Base-by-base conservation (phyloP, 805 yeast genomes). In the Groenewaldozyma salmanticensis region DNA sequence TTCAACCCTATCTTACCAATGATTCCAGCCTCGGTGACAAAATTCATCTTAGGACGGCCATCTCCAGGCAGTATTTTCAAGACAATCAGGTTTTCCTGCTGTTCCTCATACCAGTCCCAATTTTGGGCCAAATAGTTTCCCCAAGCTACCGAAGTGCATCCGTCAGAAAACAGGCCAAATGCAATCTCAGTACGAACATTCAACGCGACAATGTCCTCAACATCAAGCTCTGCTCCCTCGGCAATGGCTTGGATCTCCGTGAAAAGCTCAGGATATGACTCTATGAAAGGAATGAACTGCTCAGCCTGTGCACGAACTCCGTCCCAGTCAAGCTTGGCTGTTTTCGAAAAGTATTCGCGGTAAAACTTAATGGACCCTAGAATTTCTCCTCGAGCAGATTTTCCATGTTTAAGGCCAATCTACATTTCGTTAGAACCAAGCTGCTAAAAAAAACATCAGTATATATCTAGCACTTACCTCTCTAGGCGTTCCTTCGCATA, bases 101-200 rank as follows among this genome's bases (percentile, higher is more conserved):
- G 57, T 32, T 43, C 53, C 1, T 46, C 44, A 40, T 55, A 52
- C 71, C 71, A 66, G 47, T 66, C 71, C 71, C 71, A 66, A 45
- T 65, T 66, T 49, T 66, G 71, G 20, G 44, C 61, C 50, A 47
- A 54, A 51, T 46, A 48, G 32, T 31, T 48, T 47, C 31, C 58
- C 52, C 48, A 51, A 31, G 49, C 62, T 54, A 44, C 55, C 43
- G 49, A 60, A 1, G 70, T 65, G 42, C 71, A 66, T 1, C 71
- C 70, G 44, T 66, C 71, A 2, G 61, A 38, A 37, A 24, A 40
- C 17, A 51, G 46, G 7, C 57, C 56, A 40, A 59, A 61, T 22
- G 46, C 61, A 31, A 66, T 63, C 46, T 66, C 71, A 5, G 66
- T 58, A 31, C 71, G 52, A 9, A 60, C 60, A 46, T 66, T 66